Evolutionary conservation across 768 basidiomycete species (phyloP).

Genomic region (Tulasnella sp.): DNA sequence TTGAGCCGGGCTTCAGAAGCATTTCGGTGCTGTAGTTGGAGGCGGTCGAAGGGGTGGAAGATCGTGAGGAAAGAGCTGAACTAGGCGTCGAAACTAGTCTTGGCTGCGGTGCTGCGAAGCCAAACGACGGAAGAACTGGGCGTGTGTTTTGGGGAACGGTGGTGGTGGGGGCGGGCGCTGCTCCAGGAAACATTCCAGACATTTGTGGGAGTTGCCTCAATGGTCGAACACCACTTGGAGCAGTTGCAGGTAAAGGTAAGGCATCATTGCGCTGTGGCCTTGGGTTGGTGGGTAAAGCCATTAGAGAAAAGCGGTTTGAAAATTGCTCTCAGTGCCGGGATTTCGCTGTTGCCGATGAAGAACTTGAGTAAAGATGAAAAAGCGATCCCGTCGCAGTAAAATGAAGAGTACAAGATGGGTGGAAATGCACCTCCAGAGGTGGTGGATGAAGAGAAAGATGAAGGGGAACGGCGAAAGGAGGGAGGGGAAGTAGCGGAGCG

Average conservation of each 20-base stretch:
- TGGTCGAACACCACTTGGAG: background rate
- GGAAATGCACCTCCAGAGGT: slow-evolving; percentile 9
- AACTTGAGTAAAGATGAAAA: background rate
- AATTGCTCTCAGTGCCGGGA: background rate
- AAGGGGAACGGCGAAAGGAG: background rate
- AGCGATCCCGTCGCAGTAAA: background rate
- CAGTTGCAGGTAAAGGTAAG: background rate
- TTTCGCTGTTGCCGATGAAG: background rate
- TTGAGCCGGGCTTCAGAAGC: background rate
- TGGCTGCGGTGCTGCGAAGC: background rate
- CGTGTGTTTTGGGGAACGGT: background rate
- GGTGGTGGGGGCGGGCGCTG: background rate
- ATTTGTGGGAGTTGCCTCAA: background rate
- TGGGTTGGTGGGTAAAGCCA: background rate
- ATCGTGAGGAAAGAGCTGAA: background rate
- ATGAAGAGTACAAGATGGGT: background rate
- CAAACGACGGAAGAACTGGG: background rate
- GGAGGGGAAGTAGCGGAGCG: background rate
- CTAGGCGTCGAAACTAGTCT: background rate
- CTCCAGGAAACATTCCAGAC: background rate
- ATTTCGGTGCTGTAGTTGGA: background rate
- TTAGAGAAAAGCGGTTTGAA: background rate
- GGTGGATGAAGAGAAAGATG: background rate
- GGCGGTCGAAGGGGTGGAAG: background rate
- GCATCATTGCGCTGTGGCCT: background rate